Conservation (phyloP, 2,329 filamentous ascomycete species). For the Neurospora sp. region DNA sequence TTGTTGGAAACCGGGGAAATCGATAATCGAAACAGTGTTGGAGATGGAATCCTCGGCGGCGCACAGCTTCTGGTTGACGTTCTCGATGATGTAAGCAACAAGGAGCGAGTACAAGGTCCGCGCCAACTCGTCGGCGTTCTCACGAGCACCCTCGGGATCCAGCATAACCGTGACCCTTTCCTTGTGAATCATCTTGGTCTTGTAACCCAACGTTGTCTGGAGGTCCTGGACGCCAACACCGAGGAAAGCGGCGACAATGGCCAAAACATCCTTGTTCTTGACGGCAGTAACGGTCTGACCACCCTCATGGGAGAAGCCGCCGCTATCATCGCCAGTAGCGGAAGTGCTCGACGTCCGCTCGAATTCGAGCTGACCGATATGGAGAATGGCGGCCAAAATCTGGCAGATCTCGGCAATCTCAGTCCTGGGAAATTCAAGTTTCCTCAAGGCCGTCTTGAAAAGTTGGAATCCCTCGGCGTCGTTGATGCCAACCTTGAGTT, state of each 20-base stretch:
- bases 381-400: slow-evolving; percentile 84
- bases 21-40: slow-evolving; percentile 90
- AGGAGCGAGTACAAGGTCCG: slow-evolving; percentile 88
- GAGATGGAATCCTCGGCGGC: slow-evolving; percentile 78
- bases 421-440: slow-evolving; percentile 83
- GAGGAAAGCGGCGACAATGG: slow-evolving; percentile 85
- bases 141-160: slow-evolving; percentile 79
- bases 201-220: slow-evolving; percentile 84
- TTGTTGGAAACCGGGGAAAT: slow-evolving; percentile 92
- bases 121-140: slow-evolving; percentile 88
- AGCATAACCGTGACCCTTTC: slow-evolving; percentile 99
- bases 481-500: slow-evolving; percentile 94
- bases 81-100: slow-evolving; percentile 89
- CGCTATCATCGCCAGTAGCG: slow-evolving; percentile 77
- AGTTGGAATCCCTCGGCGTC: slow-evolving; percentile 92
- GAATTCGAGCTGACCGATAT: slow-evolving; percentile 95
- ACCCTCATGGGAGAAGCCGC: slow-evolving; percentile 92
- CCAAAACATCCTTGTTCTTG: slow-evolving; percentile 84
- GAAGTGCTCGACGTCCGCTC: slow-evolving; percentile 71
- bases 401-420: slow-evolving; percentile 98
- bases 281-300: slow-evolving; percentile 77
- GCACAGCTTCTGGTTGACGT: slow-evolving; percentile 80
- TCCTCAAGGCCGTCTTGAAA: slow-evolving; percentile 91
- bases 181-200: slow-evolving; percentile 90
- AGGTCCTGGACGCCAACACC: slow-evolving; percentile 73